Conservation (phyloP, 2,329 filamentous ascomycete species). For the Hymenoscyphus repandus region DNA sequence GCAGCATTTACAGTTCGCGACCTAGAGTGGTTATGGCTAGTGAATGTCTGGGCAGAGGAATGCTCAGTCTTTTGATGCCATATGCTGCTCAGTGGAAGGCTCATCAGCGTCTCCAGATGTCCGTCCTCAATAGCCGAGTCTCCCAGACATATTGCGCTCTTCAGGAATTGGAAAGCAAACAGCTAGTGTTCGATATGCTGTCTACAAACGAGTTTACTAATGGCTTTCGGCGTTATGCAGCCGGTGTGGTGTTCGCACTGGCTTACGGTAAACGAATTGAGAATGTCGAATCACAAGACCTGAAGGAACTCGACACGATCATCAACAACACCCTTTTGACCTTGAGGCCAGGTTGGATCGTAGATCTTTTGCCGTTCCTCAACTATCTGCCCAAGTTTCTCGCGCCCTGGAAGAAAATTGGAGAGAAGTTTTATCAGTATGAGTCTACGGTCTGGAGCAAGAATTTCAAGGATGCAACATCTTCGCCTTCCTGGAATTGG, state of each 20-base stretch:
- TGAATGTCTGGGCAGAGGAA: slow-evolving; percentile 7
- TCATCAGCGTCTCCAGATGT: slow-evolving; percentile 9
- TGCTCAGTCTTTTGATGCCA: slow-evolving; percentile 7
- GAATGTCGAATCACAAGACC: background rate
- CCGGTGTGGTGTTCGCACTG: slow-evolving; percentile 4
- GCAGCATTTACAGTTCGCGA: slow-evolving; percentile 9
- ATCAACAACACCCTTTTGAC: slow-evolving; percentile 4
- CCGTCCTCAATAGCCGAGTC: slow-evolving; percentile 1
- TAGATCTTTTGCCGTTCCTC: slow-evolving; percentile 3
- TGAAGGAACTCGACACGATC: slow-evolving; percentile 5
- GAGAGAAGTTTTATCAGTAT: slow-evolving; percentile 4
- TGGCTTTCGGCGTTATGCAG: slow-evolving; percentile 8
- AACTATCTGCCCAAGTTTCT: slow-evolving; percentile 4
- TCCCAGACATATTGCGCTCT: slow-evolving; percentile 8
- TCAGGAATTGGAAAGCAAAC: slow-evolving; percentile 9
- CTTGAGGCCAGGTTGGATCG: slow-evolving; percentile 4
- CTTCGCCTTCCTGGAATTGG: slow-evolving; percentile 7
- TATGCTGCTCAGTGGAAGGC: slow-evolving; percentile 7
- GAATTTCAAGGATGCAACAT: slow-evolving; percentile 3
- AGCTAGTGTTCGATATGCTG: slow-evolving; percentile 6
- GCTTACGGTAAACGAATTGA: slow-evolving; percentile 5
- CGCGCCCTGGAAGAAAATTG: slow-evolving; percentile 5
- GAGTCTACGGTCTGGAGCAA: slow-evolving; percentile 3
- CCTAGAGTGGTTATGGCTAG: slow-evolving; percentile 7
- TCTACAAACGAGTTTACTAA: slow-evolving; percentile 6